Evolutionary conservation across 106 monocot genomes (phyloP), one percentile per base, ranked within the genome.

Genomic region (Dendrobium huoshanense): DNA sequence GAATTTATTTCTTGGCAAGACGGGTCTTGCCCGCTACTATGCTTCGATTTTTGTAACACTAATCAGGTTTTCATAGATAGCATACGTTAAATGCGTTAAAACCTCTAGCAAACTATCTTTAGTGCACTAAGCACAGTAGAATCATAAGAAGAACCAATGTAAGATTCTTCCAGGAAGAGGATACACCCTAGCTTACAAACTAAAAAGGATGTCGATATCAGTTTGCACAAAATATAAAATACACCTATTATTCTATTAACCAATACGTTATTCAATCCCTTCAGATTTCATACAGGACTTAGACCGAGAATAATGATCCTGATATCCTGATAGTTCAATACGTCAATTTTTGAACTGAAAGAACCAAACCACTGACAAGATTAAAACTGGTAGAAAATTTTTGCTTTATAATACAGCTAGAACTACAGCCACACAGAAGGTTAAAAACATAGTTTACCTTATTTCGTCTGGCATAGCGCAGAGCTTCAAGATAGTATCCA

Each of bases 401-500:
- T 70, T 70, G 27, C 70, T 70, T 22, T 70, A 70, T 16, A 70
- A 15, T 7, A 15, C 68, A 33, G 13, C 27, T 70, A 31, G 33
- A 29, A 70, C 70, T 11, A 75, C 13, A 0, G 51, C 13, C 51
- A 51, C 10, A 59, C 64, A n/a, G 33, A 67, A 40, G 6, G 5
- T 24, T 6, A 41, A 29, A 42, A 19, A 78, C 7, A 22, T 16
- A 78, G 1, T 48, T 31, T 77, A 98, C 98, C 92, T 98, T 94
- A 54, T 92, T 67, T 82, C 92, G 95, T 83, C 88, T 87, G 22
- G 95, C 94, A 83, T 92, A 98, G 31, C 88, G 90, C 56, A 98
- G 82, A 65, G 95, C 92, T 88, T 94, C 91, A 19, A 99, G 88
- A 55, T 95, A 93, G 82, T 89, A 88, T 73, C 95, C 95, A 85